A percentile compares a stretch with the other conserved stretches of the same genome.
Evolutionary conservation across 2,329 filamentous ascomycete genomes (phyloP).

Genomic region (Diaporthe caulivora): DNA sequence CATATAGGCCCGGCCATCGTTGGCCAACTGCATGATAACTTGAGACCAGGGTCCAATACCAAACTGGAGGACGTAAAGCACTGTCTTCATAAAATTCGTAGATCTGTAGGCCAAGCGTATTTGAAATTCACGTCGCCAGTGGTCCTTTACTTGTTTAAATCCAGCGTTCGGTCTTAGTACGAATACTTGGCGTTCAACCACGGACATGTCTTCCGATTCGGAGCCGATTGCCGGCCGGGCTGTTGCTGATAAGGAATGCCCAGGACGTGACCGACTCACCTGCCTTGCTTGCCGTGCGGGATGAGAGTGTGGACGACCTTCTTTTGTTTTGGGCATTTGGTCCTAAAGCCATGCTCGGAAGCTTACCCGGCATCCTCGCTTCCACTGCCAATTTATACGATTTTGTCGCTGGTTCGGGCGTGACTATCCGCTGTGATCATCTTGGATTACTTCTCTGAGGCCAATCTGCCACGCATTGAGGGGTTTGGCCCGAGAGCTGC

Average conservation of each 20-base stretch:
- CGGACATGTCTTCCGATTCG: background rate
- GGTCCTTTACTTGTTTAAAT: no score
- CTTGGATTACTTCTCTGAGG: background rate
- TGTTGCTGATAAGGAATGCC: slow-evolving; percentile 24
- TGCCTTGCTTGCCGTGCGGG: background rate
- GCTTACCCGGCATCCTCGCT: background rate
- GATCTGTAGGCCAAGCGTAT: no score
- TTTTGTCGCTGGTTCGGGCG: background rate
- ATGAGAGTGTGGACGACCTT: background rate
- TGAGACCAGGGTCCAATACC: background rate
- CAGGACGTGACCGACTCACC: background rate
- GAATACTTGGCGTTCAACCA: background rate
- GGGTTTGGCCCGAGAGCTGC: background rate
- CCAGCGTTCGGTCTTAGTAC: background rate
- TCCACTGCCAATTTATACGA: background rate
- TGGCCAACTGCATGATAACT: background rate
- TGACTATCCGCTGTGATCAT: background rate
- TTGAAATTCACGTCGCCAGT: no score
- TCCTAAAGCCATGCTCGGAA: background rate
- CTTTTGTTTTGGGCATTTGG: background rate
- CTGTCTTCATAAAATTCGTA: background rate
- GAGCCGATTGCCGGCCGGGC: slow-evolving; percentile 26
- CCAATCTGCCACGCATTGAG: background rate
- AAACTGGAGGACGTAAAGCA: background rate
- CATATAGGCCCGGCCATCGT: background rate